These are phyloP conservation scores for Talaromyces nanjingensis DNA, from an alignment of 495 filamentous ascomycete genomes.

Conservation along the genomic window DNA sequence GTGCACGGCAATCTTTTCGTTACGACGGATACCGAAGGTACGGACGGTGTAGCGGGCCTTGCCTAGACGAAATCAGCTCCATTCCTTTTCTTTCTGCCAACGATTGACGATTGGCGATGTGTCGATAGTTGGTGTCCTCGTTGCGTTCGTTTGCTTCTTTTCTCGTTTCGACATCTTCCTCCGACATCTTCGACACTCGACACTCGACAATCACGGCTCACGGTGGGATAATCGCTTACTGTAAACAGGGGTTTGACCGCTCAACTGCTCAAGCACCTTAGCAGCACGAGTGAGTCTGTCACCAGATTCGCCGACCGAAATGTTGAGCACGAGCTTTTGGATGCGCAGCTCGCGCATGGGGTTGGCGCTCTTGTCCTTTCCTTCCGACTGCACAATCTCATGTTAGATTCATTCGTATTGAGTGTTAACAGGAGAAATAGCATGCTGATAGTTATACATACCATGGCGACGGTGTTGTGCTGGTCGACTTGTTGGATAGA, in stretches of 20 bases:
- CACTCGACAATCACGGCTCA: not conserved
- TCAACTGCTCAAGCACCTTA: conserved; percentile 99
- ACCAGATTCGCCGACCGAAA: conserved; percentile 99
- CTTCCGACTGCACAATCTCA: conserved; percentile 37
- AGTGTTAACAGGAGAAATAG: not conserved
- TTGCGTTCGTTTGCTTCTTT: not conserved
- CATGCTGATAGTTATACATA: conserved; percentile 21
- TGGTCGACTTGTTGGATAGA: conserved; percentile 38
- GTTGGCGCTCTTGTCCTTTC: conserved; percentile 79
- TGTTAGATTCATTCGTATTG: conserved; percentile 7
- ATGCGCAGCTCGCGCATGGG: conserved; percentile 99
- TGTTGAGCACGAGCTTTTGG: conserved; percentile 99
- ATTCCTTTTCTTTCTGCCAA: not conserved
- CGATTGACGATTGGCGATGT: not conserved
- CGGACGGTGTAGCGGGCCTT: conserved; percentile 99
- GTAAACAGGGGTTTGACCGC: conserved; percentile 99
- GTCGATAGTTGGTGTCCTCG: not conserved
- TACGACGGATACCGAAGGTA: conserved; percentile 99
- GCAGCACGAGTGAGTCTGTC: conserved; percentile 99
- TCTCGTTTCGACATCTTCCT: not conserved
- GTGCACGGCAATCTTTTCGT: conserved; percentile 99
- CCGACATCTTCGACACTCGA: conserved; percentile 4
- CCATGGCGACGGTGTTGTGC: conserved; percentile 42
- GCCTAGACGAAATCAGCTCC: conserved; percentile 41
- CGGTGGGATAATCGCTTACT: conserved; percentile 44